Conservation (phyloP, 2,329 filamentous ascomycete species). For the Acephala macrosclerotiorum region DNA sequence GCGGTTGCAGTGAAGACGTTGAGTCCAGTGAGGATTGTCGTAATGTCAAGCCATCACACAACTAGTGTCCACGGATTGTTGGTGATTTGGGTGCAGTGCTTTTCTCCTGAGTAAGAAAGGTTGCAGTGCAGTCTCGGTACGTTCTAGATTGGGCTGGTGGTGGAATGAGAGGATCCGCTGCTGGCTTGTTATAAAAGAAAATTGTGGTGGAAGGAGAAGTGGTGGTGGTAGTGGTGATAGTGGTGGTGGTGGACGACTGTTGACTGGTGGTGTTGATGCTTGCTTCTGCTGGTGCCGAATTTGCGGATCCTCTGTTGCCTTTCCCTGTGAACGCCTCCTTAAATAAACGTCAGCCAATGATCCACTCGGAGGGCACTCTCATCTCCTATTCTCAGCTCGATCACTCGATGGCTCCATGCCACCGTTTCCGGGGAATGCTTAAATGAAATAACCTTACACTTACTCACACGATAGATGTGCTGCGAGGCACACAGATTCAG, state of each 20-base stretch:
- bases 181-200: conserved; percentile 8
- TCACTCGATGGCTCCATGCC: too few species aligned
- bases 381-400: conserved; percentile 8
- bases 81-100: not conserved
- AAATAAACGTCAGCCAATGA: conserved; percentile 7
- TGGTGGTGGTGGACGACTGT: not conserved
- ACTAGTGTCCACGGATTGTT: not conserved
- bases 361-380: not conserved
- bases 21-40: conserved; percentile 16
- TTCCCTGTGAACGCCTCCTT: not conserved
- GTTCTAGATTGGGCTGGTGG: not conserved
- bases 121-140: not conserved
- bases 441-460: conserved; percentile 14
- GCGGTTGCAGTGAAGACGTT: conserved; percentile 17
- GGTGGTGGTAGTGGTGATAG: not conserved
- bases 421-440: conserved; percentile 13
- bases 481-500: not conserved
- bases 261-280: not conserved
- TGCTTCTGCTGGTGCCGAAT: conserved; percentile 7
- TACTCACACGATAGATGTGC: not conserved
- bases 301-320: conserved; percentile 7
- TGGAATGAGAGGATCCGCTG: not conserved
- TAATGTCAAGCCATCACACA: conserved; percentile 14
- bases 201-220: not conserved
- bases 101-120: conserved; percentile 7